These are phyloP conservation scores for Lepidium aucheri DNA, from an alignment of 345 rosid species.

Conservation along the genomic window DNA sequence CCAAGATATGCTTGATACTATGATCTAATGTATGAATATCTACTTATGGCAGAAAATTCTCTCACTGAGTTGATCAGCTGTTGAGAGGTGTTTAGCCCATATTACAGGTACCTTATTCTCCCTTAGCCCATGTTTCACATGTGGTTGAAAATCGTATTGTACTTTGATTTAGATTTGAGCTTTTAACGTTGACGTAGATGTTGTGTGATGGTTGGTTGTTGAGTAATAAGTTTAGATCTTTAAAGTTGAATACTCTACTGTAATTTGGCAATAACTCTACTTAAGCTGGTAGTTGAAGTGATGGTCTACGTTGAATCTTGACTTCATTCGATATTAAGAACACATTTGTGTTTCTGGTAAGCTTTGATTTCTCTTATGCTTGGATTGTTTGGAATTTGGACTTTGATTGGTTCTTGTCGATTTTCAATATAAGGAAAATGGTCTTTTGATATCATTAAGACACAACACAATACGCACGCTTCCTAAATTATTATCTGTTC, in stretches of 20 bases:
- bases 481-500: background rate
- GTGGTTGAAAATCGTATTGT: background rate
- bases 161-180: background rate
- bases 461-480: slow-evolving; percentile 4
- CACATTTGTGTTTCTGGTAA: background rate
- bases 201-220: background rate
- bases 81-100: slow-evolving; percentile 37
- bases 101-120: slow-evolving; percentile 8
- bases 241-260: background rate
- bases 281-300: background rate
- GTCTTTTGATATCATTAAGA: too few relatives aligned
- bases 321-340: background rate
- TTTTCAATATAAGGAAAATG: too few relatives aligned
- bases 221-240: background rate
- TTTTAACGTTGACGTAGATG: background rate
- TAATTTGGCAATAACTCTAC: background rate
- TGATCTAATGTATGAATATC: background rate
- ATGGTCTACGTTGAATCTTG: background rate
- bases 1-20: background rate
- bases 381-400: too few relatives aligned
- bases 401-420: too few relatives aligned
- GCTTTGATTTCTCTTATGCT: too few relatives aligned
- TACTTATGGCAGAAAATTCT: slow-evolving; percentile 49
- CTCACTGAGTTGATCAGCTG: slow-evolving; percentile 47
- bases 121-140: background rate